phyloP scores from a whole-genome alignment of 257 asterid species.

The Capsicum chinense region DNA sequence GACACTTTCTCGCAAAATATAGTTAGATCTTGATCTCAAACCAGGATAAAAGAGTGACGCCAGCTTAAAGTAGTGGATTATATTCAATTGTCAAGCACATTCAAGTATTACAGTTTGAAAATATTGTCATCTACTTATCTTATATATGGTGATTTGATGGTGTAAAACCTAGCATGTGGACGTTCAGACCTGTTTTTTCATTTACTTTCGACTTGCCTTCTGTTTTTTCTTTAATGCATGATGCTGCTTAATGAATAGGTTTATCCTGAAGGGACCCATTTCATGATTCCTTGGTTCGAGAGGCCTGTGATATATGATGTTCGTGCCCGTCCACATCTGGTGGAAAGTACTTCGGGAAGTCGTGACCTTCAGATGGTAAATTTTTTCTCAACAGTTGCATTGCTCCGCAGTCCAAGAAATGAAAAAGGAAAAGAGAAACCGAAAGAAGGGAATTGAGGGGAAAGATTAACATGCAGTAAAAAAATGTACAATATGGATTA shows the following conservation, averaged over 20 bases:
- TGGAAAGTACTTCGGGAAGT: slow-evolving; percentile 94
- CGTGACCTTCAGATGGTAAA: slow-evolving; percentile 96
- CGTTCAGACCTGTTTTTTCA: not conserved
- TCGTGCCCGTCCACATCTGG: slow-evolving; percentile 89
- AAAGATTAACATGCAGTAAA: not conserved
- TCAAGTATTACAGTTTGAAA: not conserved
- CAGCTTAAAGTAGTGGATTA: not conserved
- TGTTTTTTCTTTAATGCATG: not conserved
- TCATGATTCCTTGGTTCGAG: slow-evolving; percentile 93
- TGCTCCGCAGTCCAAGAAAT: not conserved
- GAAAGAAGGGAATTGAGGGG: not conserved
- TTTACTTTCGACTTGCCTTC: not conserved
- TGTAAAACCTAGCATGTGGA: not conserved
- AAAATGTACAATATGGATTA: not conserved
- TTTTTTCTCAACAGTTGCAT: not conserved
- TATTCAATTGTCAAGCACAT: not conserved
- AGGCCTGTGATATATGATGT: slow-evolving; percentile 89
- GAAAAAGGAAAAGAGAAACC: not conserved
- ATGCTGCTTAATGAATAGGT: slow-evolving; percentile 49
- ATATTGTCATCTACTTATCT: not conserved
- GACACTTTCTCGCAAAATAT: not conserved
- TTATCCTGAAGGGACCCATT: slow-evolving; percentile 94
- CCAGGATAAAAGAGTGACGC: not conserved
- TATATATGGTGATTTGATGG: not conserved
- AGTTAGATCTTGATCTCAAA: not conserved